Conservation (phyloP, 2,329 filamentous ascomycete species). For the Alternaria brassicicola region DNA sequence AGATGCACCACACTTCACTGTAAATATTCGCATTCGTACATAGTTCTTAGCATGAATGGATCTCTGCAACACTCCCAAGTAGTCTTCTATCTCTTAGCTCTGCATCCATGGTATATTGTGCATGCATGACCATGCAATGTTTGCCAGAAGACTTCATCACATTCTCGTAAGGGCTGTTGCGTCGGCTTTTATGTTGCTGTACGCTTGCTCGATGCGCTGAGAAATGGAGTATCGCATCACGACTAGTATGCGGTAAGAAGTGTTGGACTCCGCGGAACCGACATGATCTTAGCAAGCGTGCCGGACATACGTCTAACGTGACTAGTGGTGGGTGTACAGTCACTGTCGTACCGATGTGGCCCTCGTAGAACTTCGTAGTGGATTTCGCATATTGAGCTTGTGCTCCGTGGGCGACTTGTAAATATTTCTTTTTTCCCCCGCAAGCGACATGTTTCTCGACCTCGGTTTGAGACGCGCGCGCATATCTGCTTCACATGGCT, state of each 20-base stretch:
- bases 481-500: neutral
- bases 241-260: neutral
- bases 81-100: neutral
- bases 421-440: neutral
- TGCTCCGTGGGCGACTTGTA: neutral
- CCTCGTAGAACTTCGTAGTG: no score
- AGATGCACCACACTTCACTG: slow-evolving; percentile 1
- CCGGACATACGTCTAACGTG: neutral
- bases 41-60: slow-evolving; percentile 2
- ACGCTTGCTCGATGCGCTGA: neutral
- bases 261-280: neutral
- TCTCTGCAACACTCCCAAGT: neutral
- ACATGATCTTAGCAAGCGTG: neutral
- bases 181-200: neutral
- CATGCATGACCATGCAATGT: neutral
- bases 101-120: neutral
- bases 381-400: neutral
- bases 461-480: neutral
- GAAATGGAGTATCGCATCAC: no score
- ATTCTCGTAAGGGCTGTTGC: neutral
- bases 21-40: slow-evolving; percentile 17
- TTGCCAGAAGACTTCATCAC: neutral
- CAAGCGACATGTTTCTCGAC: neutral
- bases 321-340: neutral
- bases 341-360: neutral